These are phyloP conservation scores for Solanum ossicruentum DNA, from an alignment of 257 asterid genomes.

Conservation along the genomic window DNA sequence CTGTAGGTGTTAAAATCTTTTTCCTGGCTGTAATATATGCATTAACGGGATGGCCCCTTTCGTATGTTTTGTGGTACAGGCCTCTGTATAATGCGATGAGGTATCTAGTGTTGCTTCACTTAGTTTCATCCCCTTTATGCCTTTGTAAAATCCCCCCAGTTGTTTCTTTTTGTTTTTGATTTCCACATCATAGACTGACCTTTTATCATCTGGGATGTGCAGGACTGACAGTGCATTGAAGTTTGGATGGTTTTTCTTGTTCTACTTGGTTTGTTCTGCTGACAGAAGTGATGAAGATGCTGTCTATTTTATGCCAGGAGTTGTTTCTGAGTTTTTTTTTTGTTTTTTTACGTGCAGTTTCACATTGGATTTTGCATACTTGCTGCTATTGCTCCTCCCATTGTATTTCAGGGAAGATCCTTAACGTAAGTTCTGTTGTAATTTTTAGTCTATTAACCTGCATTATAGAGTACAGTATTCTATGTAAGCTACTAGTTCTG, in stretches of 20 bases:
- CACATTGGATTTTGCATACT: conserved; percentile 88
- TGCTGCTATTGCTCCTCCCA: conserved; percentile 99
- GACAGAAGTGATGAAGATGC: background rate
- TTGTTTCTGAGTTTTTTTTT: background rate
- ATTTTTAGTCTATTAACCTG: background rate
- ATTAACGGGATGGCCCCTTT: conserved; percentile 71
- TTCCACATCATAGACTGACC: background rate
- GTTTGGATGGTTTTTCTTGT: conserved; percentile 88
- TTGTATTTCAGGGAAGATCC: conserved; percentile 77
- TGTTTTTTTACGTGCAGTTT: conserved; percentile 38
- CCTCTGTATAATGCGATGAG: conserved; percentile 93
- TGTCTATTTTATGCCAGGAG: background rate
- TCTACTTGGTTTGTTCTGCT: conserved; percentile 55
- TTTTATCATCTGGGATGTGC: conserved; percentile 10
- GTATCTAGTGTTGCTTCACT: conserved; percentile 21
- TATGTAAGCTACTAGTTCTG: background rate
- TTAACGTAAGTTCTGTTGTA: conserved; percentile 47
- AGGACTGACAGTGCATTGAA: conserved; percentile 95
- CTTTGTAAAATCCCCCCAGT: background rate
- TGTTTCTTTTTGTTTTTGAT: background rate
- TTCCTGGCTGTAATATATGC: conserved; percentile 85
- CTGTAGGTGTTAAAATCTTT: conserved; percentile 78
- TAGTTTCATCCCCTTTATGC: background rate
- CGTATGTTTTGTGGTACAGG: conserved; percentile 90
- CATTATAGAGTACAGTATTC: background rate